Conservation (phyloP, 768 basidiomycete genomes). For the Trametes coccinea region DNA sequence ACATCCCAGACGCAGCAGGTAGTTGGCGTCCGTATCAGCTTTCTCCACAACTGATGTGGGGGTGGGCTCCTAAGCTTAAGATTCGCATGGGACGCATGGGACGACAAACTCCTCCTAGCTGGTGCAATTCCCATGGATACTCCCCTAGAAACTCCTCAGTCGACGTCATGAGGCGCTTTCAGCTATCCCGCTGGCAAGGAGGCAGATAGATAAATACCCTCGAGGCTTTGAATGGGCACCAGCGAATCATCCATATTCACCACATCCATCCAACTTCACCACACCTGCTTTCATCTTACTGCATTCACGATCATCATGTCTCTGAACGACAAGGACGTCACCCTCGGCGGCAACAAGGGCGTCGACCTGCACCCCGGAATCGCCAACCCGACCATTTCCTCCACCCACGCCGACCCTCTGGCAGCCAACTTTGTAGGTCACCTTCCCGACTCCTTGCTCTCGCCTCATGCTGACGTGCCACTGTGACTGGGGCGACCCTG, state of each 20-base stretch:
- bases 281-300: background rate
- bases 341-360: constrained; percentile 32
- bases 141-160: background rate
- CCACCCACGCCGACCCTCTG: constrained; percentile 38
- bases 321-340: constrained; percentile 34
- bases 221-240: background rate
- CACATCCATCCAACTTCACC: background rate
- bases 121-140: background rate
- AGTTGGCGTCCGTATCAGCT: too few relatives aligned
- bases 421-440: constrained; percentile 45
- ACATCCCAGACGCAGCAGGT: too few relatives aligned
- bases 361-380: constrained; percentile 44
- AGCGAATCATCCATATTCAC: background rate
- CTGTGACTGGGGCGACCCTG: background rate
- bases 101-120: background rate
- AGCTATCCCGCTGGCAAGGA: too few relatives aligned
- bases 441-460: background rate
- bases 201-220: background rate
- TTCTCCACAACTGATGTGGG: too few relatives aligned
- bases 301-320: constrained; percentile 35
- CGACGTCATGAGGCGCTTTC: constrained; percentile 1
- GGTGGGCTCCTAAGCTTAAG: too few relatives aligned
- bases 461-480: background rate
- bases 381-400: constrained; percentile 46
- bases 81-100: background rate